Conservation (phyloP, 306 rosid genomes). For the Glycine tomentella region DNA sequence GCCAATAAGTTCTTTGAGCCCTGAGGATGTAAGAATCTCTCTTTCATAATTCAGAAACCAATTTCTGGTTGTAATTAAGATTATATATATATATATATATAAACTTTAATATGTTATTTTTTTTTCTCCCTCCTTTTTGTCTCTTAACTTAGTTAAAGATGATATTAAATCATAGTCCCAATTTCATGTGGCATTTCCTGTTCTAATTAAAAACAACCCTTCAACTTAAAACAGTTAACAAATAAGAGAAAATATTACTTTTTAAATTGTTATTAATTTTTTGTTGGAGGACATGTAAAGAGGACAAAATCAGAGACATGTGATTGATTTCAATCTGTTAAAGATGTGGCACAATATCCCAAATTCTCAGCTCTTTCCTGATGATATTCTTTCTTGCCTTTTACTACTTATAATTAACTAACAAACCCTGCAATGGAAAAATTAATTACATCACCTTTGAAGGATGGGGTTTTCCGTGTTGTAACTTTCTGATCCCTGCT, state of each 20-base stretch:
- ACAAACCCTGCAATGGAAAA: constrained; percentile 1
- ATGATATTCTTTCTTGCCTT: neutral
- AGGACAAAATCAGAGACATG: neutral
- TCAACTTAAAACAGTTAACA: neutral
- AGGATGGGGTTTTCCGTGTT: constrained; percentile 51
- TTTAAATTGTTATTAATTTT: neutral
- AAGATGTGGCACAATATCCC: neutral
- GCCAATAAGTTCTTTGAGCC: too few relatives aligned
- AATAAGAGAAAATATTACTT: neutral
- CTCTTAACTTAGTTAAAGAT: neutral
- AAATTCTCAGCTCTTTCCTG: neutral
- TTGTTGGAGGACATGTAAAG: neutral
- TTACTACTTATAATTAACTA: constrained; percentile 4
- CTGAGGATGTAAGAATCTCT: neutral
- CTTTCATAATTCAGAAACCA: constrained; percentile 28
- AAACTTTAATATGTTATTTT: neutral
- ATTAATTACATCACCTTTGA: constrained; percentile 64
- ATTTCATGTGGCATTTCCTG: neutral
- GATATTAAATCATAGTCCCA: neutral
- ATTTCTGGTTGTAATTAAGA: neutral
- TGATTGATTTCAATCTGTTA: neutral
- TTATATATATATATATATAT: neutral
- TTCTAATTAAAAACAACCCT: neutral
- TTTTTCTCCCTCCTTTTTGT: neutral
- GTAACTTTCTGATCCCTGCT: constrained; percentile 52